Evolutionary conservation across 345 rosid genomes (phyloP).

Genomic region (Eutrema heterophyllum): DNA sequence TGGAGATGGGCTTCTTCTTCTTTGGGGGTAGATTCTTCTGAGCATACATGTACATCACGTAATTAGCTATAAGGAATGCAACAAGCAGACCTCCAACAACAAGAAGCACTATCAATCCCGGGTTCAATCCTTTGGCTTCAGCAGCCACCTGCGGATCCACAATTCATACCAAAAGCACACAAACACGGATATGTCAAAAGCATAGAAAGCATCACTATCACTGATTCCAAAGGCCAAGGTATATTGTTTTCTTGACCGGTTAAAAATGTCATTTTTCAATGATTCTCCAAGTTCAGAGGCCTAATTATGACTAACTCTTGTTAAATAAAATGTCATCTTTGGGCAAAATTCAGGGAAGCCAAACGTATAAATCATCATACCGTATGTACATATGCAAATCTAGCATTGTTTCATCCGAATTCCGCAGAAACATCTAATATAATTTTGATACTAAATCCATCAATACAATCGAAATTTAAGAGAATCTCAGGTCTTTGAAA

Average conservation of each 20-base stretch:
- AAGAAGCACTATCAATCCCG: conserved; percentile 63
- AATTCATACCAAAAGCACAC: background rate
- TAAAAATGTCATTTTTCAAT: background rate
- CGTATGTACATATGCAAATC: background rate
- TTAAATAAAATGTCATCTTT: background rate
- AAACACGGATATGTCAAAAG: background rate
- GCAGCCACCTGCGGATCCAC: conserved; percentile 14
- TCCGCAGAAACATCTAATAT: too few relatives aligned
- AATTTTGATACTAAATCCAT: background rate
- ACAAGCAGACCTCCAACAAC: conserved; percentile 51
- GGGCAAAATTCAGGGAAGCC: background rate
- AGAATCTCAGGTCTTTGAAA: background rate
- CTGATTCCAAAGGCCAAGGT: background rate
- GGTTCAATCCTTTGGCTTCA: conserved; percentile 55
- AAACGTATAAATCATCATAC: background rate
- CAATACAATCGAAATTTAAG: background rate
- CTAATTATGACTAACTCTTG: background rate
- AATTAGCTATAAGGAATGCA: conserved; percentile 57
- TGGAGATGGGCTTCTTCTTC: conserved; percentile 72
- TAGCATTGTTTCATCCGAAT: background rate
- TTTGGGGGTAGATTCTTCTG: conserved; percentile 60
- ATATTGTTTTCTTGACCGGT: background rate
- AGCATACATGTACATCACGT: conserved; percentile 47
- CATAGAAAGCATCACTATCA: background rate
- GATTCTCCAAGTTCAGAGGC: background rate